Evolutionary conservation across 2,329 filamentous ascomycete species (phyloP).

Genomic region (Epichloe gansuensis): DNA sequence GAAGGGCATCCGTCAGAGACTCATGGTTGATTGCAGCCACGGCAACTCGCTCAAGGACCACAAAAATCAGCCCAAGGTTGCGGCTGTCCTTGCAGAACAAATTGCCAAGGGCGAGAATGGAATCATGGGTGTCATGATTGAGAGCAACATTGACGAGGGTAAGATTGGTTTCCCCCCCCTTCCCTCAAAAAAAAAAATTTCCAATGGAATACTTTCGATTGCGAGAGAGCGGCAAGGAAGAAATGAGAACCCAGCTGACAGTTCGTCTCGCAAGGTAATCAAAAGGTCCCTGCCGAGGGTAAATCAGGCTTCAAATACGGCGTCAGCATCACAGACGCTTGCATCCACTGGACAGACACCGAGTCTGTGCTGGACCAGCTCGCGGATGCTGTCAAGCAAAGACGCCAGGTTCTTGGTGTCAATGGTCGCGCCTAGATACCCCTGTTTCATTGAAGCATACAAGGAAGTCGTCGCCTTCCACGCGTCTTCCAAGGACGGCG

Average conservation of each 20-base stretch:
- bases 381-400: constrained; percentile 66
- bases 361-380: constrained; percentile 72
- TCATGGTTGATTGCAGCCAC: constrained; percentile 99
- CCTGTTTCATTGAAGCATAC: not conserved
- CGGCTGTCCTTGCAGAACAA: constrained; percentile 64
- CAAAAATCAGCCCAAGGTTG: constrained; percentile 80
- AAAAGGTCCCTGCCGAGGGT: constrained; percentile 78
- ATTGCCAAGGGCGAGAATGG: constrained; percentile 73
- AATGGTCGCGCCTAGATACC: not conserved
- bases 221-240: not conserved
- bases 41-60: constrained; percentile 96
- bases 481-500: not conserved
- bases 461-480: too few relatives aligned
- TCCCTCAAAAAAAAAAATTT: too few relatives aligned
- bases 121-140: constrained; percentile 96
- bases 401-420: constrained; percentile 33
- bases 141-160: constrained; percentile 88
- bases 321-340: constrained; percentile 91
- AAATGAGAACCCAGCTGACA: not conserved
- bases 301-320: constrained; percentile 69
- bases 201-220: not conserved
- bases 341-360: constrained; percentile 85
- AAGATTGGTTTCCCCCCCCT: not conserved
- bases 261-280: constrained; percentile 32
- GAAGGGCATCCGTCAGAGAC: constrained; percentile 57